Conservation (phyloP, 257 asterid genomes). For the Haberlea rhodopensis region DNA sequence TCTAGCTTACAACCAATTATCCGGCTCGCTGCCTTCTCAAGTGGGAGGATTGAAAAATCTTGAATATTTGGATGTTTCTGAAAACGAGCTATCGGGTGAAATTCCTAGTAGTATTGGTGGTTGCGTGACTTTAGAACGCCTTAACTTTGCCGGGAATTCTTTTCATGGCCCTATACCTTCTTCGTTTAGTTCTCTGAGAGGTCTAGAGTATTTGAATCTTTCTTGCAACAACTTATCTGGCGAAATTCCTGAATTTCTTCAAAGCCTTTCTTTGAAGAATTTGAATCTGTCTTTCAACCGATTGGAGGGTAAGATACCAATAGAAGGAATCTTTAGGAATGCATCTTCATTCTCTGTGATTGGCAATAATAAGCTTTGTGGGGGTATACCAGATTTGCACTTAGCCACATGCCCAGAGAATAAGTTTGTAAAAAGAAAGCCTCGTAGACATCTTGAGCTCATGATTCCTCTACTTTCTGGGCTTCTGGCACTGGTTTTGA, state of each 20-base stretch:
- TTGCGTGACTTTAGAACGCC: slow-evolving; percentile 19
- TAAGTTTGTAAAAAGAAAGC: slow-evolving; percentile 7
- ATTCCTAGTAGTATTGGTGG: slow-evolving; percentile 24
- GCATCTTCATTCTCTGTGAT: slow-evolving; percentile 19
- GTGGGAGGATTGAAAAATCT: slow-evolving; percentile 17
- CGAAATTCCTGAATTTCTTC: slow-evolving; percentile 16
- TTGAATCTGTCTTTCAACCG: slow-evolving; percentile 26
- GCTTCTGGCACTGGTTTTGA: slow-evolving; percentile 22
- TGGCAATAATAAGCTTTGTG: slow-evolving; percentile 30
- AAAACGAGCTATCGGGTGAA: slow-evolving; percentile 17
- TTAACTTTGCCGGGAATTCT: slow-evolving; percentile 22
- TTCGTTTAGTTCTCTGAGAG: slow-evolving; percentile 17
- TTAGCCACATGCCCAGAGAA: slow-evolving; percentile 16
- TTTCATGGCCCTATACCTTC: slow-evolving; percentile 22
- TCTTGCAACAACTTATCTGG: slow-evolving; percentile 26
- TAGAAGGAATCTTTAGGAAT: slow-evolving; percentile 22
- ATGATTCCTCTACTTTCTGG: slow-evolving; percentile 31
- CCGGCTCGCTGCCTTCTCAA: slow-evolving; percentile 23
- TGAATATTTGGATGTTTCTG: slow-evolving; percentile 18
- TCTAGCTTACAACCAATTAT: slow-evolving; percentile 19
- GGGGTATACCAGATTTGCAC: slow-evolving; percentile 20
- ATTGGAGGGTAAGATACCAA: slow-evolving; percentile 26
- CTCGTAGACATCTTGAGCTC: slow-evolving; percentile 15
- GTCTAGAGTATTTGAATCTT: slow-evolving; percentile 26
- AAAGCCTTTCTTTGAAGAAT: slow-evolving; percentile 14